Percentiles rank a stretch among this genome's conserved stretches.
Conservation (phyloP, 768 basidiomycete genomes). For the Chalciporus piperatus region DNA sequence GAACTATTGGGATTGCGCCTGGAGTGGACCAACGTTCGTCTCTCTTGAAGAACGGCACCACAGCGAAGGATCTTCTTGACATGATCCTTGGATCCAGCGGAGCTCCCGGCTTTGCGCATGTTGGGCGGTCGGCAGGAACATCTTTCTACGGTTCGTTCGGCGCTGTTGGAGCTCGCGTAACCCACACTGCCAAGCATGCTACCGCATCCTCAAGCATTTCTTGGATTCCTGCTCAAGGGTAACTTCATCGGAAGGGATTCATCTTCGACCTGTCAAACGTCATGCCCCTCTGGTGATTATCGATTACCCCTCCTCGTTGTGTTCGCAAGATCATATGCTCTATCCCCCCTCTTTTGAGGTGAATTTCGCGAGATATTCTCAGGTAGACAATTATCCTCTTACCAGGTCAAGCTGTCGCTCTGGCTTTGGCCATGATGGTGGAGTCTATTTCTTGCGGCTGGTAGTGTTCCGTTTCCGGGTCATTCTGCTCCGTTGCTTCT, state of each 20-base stretch:
- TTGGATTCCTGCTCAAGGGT: slow-evolving; percentile 24
- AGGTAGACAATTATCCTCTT: neutral
- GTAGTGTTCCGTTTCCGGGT: neutral
- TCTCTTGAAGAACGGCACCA: slow-evolving; percentile 7
- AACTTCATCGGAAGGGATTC: neutral
- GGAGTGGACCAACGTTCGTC: slow-evolving; percentile 14
- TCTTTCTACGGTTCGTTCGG: slow-evolving; percentile 29
- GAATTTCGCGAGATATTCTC: neutral
- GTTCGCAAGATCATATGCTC: neutral
- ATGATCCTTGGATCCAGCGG: slow-evolving; percentile 21
- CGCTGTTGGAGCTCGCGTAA: slow-evolving; percentile 19
- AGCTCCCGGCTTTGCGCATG: neutral
- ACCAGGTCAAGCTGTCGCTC: neutral
- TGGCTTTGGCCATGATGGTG: slow-evolving; percentile 3
- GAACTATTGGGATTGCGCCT: slow-evolving; percentile 28
- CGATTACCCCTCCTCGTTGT: neutral
- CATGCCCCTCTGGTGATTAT: neutral
- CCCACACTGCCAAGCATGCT: slow-evolving; percentile 18
- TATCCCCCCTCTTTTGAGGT: neutral
- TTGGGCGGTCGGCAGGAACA: slow-evolving; percentile 13
- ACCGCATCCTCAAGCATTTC: slow-evolving; percentile 14
- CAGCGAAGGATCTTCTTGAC: slow-evolving; percentile 29
- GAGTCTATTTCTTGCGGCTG: neutral
- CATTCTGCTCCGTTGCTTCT: neutral
- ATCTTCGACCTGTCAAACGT: neutral